Percentiles rank a stretch among this genome's conserved stretches.
Evolutionary conservation across 2,329 filamentous ascomycete species (phyloP).

Genomic region (Colletotrichum musae): DNA sequence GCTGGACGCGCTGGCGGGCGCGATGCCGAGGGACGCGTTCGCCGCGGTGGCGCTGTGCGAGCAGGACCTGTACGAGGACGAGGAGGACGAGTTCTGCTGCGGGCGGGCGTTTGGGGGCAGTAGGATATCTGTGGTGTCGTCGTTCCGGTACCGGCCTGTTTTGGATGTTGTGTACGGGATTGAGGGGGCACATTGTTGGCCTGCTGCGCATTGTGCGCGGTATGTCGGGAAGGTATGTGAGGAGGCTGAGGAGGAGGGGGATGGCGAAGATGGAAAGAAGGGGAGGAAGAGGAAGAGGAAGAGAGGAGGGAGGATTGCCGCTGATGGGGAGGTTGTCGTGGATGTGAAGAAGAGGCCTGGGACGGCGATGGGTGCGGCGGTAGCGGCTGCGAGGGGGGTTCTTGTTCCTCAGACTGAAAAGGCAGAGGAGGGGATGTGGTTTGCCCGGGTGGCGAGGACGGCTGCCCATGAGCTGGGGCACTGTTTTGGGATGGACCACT

Average conservation of each 20-base stretch:
- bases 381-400: constrained; percentile 46
- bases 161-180: constrained; percentile 57
- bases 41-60: constrained; percentile 69
- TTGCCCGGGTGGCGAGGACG: constrained; percentile 70
- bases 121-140: constrained; percentile 73
- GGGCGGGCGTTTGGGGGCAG: constrained; percentile 77
- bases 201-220: constrained; percentile 70
- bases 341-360: constrained; percentile 19
- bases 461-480: constrained; percentile 77
- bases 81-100: constrained; percentile 77
- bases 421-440: constrained; percentile 64
- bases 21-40: constrained; percentile 71
- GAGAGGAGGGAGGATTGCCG: background rate
- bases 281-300: background rate
- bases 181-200: constrained; percentile 72
- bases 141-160: constrained; percentile 72
- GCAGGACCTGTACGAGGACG: constrained; percentile 76
- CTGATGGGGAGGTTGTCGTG: background rate
- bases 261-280: background rate
- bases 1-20: constrained; percentile 67
- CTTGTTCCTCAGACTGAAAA: constrained; percentile 44
- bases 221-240: constrained; percentile 61
- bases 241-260: background rate
- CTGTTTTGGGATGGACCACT: constrained; percentile 77
- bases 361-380: constrained; percentile 52